phyloP scores from a whole-genome alignment of 805 yeast species.

The Candida morakotiae region DNA sequence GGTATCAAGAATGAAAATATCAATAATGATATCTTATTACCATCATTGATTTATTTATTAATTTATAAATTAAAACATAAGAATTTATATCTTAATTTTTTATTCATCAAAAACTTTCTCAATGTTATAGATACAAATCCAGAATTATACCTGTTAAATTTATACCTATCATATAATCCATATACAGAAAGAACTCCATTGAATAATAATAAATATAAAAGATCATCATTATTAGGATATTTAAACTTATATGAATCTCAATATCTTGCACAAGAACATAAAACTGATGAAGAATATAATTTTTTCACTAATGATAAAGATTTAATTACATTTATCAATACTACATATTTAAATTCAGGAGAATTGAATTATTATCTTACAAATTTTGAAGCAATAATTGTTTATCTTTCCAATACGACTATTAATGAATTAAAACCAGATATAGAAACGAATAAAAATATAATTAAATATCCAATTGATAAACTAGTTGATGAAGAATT shows the following conservation, averaged over 20 bases:
- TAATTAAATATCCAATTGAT: constrained; percentile 21
- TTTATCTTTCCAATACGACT: constrained; percentile 33
- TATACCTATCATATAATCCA: constrained; percentile 19
- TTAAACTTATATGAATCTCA: constrained; percentile 19
- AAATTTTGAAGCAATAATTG: constrained; percentile 39
- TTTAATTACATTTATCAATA: constrained; percentile 23
- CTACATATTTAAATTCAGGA: constrained; percentile 30
- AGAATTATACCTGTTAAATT: constrained; percentile 15
- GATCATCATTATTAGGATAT: constrained; percentile 24
- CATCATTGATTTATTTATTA: constrained; percentile 33
- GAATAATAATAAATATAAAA: constrained; percentile 10
- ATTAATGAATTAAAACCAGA: constrained; percentile 20
- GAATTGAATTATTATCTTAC: constrained; percentile 37
- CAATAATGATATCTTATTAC: constrained; percentile 38
- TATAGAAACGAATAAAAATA: constrained; percentile 7
- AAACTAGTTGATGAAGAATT: constrained; percentile 29
- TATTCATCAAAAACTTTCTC: constrained; percentile 33
- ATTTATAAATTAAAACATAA: constrained; percentile 22
- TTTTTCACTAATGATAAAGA: constrained; percentile 29
- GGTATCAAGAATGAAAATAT: constrained; percentile 21
- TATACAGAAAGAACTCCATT: constrained; percentile 10
- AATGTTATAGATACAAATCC: constrained; percentile 29
- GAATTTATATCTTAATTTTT: constrained; percentile 33
- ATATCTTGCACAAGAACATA: constrained; percentile 13
- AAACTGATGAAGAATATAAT: constrained; percentile 9